Percentiles rank a stretch among this genome's conserved stretches.
phyloP scores from a whole-genome alignment of 371 early-diverging fungal species.

The Mucor velutinosus region DNA sequence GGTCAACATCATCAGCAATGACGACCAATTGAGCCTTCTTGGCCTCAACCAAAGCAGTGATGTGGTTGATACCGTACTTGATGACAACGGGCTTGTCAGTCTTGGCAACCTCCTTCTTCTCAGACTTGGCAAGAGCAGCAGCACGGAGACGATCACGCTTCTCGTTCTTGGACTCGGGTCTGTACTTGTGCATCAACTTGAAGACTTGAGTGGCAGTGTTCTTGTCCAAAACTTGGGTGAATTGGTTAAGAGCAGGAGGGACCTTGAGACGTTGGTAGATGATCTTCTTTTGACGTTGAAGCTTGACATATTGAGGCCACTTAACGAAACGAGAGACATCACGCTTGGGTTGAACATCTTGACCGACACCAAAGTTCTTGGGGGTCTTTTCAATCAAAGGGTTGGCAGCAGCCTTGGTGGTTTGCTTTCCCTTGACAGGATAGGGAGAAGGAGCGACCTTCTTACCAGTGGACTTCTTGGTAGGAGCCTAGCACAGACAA shows the following conservation, averaged over 20 bases:
- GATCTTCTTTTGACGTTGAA: conserved; percentile 97
- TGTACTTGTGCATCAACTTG: conserved; percentile 98
- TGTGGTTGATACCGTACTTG: conserved; percentile 99
- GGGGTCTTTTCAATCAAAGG: conserved; percentile 92
- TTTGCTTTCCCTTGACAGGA: conserved; percentile 67
- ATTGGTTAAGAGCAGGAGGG: conserved; percentile 99
- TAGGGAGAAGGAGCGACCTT: conserved; percentile 94
- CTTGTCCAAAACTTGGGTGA: conserved; percentile 95
- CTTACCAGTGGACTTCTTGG: conserved; percentile 67
- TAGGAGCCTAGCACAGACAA: conserved; percentile 24
- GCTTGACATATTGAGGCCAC: conserved; percentile 97
- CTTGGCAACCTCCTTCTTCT: conserved; percentile 85
- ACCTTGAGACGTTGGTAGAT: conserved; percentile 98
- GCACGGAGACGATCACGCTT: conserved; percentile 93
- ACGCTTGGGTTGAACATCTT: conserved; percentile 94
- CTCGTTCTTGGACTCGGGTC: conserved; percentile 97
- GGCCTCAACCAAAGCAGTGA: conserved; percentile 96
- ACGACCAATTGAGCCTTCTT: conserved; percentile 99
- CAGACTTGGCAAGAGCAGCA: conserved; percentile 82
- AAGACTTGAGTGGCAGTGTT: conserved; percentile 97
- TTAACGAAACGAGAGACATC: conserved; percentile 96
- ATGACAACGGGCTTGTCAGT: conserved; percentile 95
- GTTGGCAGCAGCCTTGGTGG: conserved; percentile 75
- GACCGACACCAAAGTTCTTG: conserved; percentile 92
- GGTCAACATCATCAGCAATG: conserved; percentile 99